phyloP scores from a whole-genome alignment of 495 filamentous ascomycete genomes.

The Neurospora sp. region DNA sequence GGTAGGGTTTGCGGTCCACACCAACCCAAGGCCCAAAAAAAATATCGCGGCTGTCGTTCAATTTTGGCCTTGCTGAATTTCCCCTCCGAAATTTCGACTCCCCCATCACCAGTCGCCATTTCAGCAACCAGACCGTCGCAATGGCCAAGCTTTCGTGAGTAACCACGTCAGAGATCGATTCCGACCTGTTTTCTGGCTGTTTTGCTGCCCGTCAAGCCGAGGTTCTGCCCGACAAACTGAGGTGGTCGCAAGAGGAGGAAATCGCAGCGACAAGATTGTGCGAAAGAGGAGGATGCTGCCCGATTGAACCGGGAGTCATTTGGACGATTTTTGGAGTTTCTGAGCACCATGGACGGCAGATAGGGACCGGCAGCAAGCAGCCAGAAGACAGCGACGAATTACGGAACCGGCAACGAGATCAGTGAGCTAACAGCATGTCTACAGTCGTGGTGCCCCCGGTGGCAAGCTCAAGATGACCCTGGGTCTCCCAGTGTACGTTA shows the following conservation, averaged over 20 bases:
- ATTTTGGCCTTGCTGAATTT: conserved; percentile 19
- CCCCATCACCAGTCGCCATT: conserved; percentile 23
- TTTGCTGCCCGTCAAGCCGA: neutral
- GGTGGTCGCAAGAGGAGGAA: conserved; percentile 3
- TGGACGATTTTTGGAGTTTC: neutral
- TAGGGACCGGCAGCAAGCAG: neutral
- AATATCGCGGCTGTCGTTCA: conserved; percentile 21
- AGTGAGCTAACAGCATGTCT: conserved; percentile 13
- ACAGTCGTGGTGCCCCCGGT: conserved; percentile 82
- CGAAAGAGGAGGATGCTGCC: neutral
- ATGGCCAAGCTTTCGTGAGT: conserved; percentile 46
- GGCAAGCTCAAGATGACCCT: conserved; percentile 99
- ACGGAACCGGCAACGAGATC: neutral
- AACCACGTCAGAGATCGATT: neutral
- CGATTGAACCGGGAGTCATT: neutral
- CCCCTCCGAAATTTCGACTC: conserved; percentile 26
- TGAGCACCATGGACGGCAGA: neutral
- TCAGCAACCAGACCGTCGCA: conserved; percentile 28
- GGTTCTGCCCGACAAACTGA: neutral
- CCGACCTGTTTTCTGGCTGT: neutral
- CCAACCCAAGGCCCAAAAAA: conserved; percentile 16
- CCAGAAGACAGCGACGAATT: neutral
- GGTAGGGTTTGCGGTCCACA: conserved; percentile 31
- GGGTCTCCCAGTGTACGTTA: conserved; percentile 95
- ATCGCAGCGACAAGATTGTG: neutral